Conservation (phyloP, 306 rosid species). For the Corylus heterophylla region DNA sequence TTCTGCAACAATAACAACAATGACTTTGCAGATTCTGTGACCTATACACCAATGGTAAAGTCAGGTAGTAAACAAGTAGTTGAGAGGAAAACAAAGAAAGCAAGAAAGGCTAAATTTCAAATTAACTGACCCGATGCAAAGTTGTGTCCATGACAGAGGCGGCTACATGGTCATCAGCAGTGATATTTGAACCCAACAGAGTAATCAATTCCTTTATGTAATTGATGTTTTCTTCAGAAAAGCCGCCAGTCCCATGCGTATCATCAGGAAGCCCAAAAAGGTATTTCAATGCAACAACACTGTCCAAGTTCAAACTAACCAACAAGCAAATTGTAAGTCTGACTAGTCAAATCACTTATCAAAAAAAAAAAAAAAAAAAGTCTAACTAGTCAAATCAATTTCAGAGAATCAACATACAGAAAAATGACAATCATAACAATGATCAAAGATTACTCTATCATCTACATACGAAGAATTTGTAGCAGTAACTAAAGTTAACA, state of each 20-base stretch:
- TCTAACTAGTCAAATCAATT: conserved; percentile 22
- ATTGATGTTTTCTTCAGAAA: conserved; percentile 64
- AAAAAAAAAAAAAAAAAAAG: not conserved
- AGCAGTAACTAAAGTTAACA: conserved; percentile 2
- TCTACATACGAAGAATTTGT: not conserved
- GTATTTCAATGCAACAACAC: conserved; percentile 64
- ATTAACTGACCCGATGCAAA: conserved; percentile 54
- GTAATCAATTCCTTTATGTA: conserved; percentile 55
- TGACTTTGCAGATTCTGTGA: conserved; percentile 56
- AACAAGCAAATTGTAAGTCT: conserved; percentile 49
- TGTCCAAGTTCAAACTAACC: conserved; percentile 69
- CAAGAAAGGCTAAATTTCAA: conserved; percentile 17
- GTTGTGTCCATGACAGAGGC: conserved; percentile 50
- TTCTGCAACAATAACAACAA: conserved; percentile 65
- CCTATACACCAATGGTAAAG: conserved; percentile 52
- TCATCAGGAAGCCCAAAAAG: conserved; percentile 81
- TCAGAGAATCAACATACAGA: conserved; percentile 7
- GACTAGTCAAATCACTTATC: conserved; percentile 14
- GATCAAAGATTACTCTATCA: not conserved
- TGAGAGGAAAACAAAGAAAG: conserved; percentile 1
- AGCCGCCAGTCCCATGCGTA: conserved; percentile 42
- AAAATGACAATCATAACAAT: not conserved
- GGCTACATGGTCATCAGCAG: conserved; percentile 46
- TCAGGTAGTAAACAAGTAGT: conserved; percentile 29
- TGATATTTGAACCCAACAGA: conserved; percentile 54